Evolutionary conservation across 441 rosid species (phyloP).

Genomic region (Francoa sonchifolia): DNA sequence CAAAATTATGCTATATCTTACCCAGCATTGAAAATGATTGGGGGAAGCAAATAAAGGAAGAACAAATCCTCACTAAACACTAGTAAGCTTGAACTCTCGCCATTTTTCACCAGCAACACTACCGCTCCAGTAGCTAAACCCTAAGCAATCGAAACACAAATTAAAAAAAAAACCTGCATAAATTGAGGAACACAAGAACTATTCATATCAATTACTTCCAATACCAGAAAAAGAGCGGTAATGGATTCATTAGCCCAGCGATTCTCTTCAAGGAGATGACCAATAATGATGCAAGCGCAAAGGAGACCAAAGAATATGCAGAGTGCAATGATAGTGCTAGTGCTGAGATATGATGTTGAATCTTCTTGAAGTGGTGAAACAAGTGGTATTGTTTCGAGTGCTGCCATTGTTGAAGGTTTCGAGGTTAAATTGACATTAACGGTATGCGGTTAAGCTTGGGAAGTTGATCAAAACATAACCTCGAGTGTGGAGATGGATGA

Average conservation of each 20-base stretch:
- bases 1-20: constrained; percentile 14
- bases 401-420: constrained; percentile 18
- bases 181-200: neutral
- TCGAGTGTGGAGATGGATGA: neutral
- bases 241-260: constrained; percentile 65
- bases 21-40: constrained; percentile 67
- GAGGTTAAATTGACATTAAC: constrained; percentile 13
- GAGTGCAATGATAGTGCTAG: constrained; percentile 34
- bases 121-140: constrained; percentile 46
- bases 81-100: constrained; percentile 19
- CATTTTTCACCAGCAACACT: constrained; percentile 31
- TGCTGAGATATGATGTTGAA: constrained; percentile 25
- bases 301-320: constrained; percentile 50
- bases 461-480: neutral
- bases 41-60: constrained; percentile 63
- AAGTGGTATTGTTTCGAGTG: constrained; percentile 14
- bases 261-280: constrained; percentile 55
- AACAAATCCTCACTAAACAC: constrained; percentile 48
- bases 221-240: constrained; percentile 48
- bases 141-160: constrained; percentile 12
- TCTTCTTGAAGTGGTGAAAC: constrained; percentile 11
- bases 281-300: constrained; percentile 48
- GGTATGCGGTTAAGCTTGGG: neutral
- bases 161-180: neutral
- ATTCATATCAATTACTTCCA: neutral